Evolutionary conservation across 1,139 yeast species (phyloP).

Genomic region (Chernovozyma sophiae-reginae): DNA sequence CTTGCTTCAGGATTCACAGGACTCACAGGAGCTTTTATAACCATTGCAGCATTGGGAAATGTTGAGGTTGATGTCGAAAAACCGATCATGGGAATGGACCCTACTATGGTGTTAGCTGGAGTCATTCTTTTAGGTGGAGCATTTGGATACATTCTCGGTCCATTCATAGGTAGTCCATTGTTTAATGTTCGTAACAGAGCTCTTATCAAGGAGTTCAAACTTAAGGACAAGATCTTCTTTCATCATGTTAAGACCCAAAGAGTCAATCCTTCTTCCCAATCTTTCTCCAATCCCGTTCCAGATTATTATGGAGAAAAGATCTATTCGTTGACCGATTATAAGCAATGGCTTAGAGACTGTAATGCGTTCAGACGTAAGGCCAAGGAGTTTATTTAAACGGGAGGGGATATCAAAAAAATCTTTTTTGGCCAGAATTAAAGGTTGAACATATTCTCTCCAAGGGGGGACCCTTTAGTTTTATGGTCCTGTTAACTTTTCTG

Average conservation of each 20-base stretch:
- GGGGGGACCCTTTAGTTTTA: no score
- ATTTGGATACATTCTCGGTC: conserved; percentile 80
- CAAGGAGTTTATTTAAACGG: conserved; percentile 66
- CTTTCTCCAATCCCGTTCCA: conserved; percentile 92
- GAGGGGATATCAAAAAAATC: no score
- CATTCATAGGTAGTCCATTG: conserved; percentile 67
- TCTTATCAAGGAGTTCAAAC: conserved; percentile 41
- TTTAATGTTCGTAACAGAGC: conserved; percentile 56
- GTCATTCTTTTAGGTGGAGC: conserved; percentile 67
- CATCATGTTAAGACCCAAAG: conserved; percentile 71
- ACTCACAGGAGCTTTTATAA: conserved; percentile 58
- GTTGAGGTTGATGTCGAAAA: conserved; percentile 82
- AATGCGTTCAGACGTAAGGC: conserved; percentile 86
- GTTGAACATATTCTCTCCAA: no score
- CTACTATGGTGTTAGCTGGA: conserved; percentile 70
- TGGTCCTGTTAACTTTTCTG: no score
- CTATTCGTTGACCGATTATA: conserved; percentile 78
- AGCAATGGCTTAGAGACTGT: conserved; percentile 95
- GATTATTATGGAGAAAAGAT: conserved; percentile 97
- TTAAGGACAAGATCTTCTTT: conserved; percentile 71
- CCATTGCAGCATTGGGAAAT: conserved; percentile 77
- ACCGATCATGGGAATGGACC: conserved; percentile 80
- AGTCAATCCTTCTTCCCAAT: conserved; percentile 91
- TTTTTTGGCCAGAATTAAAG: no score
- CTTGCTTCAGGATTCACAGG: conserved; percentile 69